Conservation (phyloP, 192 early-diverging fungal species). For the Backusella psychrophila region DNA sequence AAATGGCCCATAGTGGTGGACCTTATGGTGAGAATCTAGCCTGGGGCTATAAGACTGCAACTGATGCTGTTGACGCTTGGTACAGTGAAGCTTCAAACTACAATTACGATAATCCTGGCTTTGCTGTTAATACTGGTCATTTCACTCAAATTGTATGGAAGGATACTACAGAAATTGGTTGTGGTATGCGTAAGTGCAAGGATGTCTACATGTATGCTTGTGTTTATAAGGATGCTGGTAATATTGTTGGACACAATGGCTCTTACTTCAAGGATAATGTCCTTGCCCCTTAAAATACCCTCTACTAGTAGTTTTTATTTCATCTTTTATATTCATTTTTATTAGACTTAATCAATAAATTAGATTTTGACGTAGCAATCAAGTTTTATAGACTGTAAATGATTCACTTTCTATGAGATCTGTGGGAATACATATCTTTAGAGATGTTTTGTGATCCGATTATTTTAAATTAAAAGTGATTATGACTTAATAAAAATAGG, state of each 20-base stretch:
- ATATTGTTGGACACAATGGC: constrained; percentile 16
- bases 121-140: constrained; percentile 37
- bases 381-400: too few species aligned
- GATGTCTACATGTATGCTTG: constrained; percentile 38
- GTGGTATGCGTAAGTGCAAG: constrained; percentile 29
- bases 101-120: constrained; percentile 43
- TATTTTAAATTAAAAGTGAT: too few species aligned
- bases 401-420: not conserved
- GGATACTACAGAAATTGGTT: constrained; percentile 30
- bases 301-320: not conserved
- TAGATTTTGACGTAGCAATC: not conserved
- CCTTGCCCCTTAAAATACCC: constrained; percentile 13
- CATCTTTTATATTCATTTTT: not conserved
- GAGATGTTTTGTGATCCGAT: too few species aligned
- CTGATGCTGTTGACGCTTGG: constrained; percentile 35
- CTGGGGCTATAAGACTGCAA: constrained; percentile 36
- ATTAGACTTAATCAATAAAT: not conserved
- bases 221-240: constrained; percentile 41
- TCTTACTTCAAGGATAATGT: constrained; percentile 37
- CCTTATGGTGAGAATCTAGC: constrained; percentile 49
- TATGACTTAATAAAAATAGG: too few species aligned
- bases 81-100: constrained; percentile 44
- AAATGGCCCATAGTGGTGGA: constrained; percentile 40
- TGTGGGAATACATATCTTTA: not conserved
- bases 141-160: constrained; percentile 48